Percentiles rank a stretch among this genome's conserved stretches.
Evolutionary conservation across 805 yeast genomes (phyloP).

Genomic region (Ogataea nonfermentans): DNA sequence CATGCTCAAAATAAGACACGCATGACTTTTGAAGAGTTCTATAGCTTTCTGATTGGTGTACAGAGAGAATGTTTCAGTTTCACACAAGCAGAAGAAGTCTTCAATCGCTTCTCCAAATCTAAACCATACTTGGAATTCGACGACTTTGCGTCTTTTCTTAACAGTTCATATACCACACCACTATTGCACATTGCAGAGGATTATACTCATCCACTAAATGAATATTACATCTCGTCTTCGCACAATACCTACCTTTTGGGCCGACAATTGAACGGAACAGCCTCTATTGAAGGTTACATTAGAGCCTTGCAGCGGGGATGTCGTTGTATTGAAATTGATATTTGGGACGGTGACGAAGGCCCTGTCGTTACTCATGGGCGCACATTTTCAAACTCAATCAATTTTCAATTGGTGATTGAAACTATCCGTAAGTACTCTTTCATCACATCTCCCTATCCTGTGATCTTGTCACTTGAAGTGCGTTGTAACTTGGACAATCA

Average conservation of each 20-base stretch:
- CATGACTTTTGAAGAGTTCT: slow-evolving; percentile 35
- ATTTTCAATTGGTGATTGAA: slow-evolving; percentile 64
- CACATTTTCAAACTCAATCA: slow-evolving; percentile 74
- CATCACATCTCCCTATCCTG: slow-evolving; percentile 80
- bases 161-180: slow-evolving; percentile 34
- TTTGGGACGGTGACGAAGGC: slow-evolving; percentile 78
- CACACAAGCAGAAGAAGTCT: slow-evolving; percentile 34
- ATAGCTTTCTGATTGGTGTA: slow-evolving; percentile 41
- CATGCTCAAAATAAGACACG: slow-evolving; percentile 5
- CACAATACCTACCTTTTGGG: slow-evolving; percentile 93
- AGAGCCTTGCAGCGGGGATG: slow-evolving; percentile 89
- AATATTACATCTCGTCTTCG: slow-evolving; percentile 87
- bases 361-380: slow-evolving; percentile 92
- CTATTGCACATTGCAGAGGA: slow-evolving; percentile 34
- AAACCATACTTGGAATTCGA: slow-evolving; percentile 25
- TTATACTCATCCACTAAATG: slow-evolving; percentile 66
- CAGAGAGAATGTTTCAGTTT: slow-evolving; percentile 46
- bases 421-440: slow-evolving; percentile 84
- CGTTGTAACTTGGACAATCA: slow-evolving; percentile 75
- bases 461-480: slow-evolving; percentile 81
- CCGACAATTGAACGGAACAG: slow-evolving; percentile 79
- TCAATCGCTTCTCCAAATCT: slow-evolving; percentile 35
- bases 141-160: slow-evolving; percentile 31
- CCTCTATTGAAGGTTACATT: slow-evolving; percentile 88
- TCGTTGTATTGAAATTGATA: slow-evolving; percentile 89